These are phyloP conservation scores for Filobasidium floriforme DNA, from an alignment of 768 basidiomycete species.

Conservation along the genomic window DNA sequence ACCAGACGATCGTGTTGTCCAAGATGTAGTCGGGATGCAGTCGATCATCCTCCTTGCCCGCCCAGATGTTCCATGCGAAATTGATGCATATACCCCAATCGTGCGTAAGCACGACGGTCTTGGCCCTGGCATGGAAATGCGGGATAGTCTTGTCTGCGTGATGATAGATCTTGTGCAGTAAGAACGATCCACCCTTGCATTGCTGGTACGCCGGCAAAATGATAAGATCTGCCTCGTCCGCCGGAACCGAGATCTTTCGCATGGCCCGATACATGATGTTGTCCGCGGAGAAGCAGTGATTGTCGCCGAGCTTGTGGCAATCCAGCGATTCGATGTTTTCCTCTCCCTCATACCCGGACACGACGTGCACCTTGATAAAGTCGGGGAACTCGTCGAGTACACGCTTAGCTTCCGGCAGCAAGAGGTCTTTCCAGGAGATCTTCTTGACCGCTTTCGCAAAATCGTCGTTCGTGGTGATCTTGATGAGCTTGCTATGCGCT, in stretches of 20 bases:
- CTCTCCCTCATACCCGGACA: conserved; percentile 32
- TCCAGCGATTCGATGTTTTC: conserved; percentile 32
- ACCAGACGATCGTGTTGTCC: conserved; percentile 38
- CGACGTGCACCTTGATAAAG: conserved; percentile 41
- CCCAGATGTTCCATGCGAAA: conserved; percentile 44
- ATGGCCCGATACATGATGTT: conserved; percentile 40
- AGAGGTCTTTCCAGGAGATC: conserved; percentile 35
- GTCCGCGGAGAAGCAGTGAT: conserved; percentile 44
- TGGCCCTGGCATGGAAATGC: conserved; percentile 28
- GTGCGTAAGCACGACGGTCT: conserved; percentile 40
- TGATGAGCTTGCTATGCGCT: conserved; percentile 14
- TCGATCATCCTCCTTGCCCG: conserved; percentile 28
- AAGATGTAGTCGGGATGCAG: conserved; percentile 38
- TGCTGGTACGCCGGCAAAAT: conserved; percentile 42
- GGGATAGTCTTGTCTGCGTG: conserved; percentile 33
- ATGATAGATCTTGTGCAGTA: conserved; percentile 32
- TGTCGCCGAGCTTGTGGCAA: conserved; percentile 35
- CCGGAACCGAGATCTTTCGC: conserved; percentile 34
- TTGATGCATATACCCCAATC: conserved; percentile 43
- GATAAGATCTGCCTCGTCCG: conserved; percentile 43
- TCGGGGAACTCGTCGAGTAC: conserved; percentile 32
- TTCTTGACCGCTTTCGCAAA: conserved; percentile 26
- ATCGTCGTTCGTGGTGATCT: conserved; percentile 13
- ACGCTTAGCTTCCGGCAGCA: conserved; percentile 36
- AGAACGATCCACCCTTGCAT: conserved; percentile 32